phyloP scores from a whole-genome alignment of 83 land plant genomes.

The Isoetes engelmannii region DNA sequence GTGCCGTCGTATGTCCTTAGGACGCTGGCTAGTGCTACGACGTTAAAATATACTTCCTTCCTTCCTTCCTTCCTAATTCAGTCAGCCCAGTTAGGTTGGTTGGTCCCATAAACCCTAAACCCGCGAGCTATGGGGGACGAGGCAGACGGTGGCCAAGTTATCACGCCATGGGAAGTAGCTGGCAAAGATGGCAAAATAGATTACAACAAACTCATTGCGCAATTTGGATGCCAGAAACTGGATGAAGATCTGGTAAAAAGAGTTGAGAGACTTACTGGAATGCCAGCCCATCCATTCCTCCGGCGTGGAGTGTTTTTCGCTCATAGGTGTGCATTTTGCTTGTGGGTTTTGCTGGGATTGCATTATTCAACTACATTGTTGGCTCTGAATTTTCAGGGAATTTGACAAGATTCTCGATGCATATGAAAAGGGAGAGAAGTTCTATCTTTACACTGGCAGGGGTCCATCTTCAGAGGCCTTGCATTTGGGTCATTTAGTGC shows the following conservation, averaged over 20 bases:
- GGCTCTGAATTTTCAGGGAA: constrained; percentile 37
- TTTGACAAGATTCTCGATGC: constrained; percentile 76
- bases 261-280: constrained; percentile 65
- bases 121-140: constrained; percentile 13
- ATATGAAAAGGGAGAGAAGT: constrained; percentile 84
- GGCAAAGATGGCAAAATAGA: constrained; percentile 79
- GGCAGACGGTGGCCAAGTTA: constrained; percentile 48
- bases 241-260: constrained; percentile 47
- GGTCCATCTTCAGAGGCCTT: constrained; percentile 95
- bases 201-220: constrained; percentile 89
- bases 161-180: constrained; percentile 88
- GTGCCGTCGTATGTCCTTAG: no score
- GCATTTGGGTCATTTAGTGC: constrained; percentile 91
- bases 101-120: no score
- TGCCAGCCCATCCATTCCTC: constrained; percentile 86
- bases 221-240: constrained; percentile 81
- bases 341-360: background rate
- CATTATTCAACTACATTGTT: background rate
- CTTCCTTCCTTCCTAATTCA: no score
- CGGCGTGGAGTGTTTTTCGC: constrained; percentile 97
- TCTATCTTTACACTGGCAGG: constrained; percentile 87
- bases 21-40: no score
- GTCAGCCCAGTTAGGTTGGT: no score
- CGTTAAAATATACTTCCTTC: no score
- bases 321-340: constrained; percentile 46